These are phyloP conservation scores for Arthroderma sp. DNA, from an alignment of 2,329 filamentous ascomycete genomes.

Conservation along the genomic window DNA sequence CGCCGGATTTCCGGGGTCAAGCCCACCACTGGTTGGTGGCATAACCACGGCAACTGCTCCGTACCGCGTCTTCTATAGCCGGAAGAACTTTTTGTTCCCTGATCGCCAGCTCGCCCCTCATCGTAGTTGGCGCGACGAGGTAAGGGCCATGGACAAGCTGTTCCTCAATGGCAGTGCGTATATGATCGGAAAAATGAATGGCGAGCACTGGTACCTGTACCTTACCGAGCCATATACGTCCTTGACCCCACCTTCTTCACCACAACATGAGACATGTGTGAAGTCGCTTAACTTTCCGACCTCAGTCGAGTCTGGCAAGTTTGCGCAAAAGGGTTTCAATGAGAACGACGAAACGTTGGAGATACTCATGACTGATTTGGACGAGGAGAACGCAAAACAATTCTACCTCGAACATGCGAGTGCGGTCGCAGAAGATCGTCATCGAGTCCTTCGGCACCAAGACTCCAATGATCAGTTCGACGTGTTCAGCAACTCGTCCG, in stretches of 20 bases:
- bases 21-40: constrained; percentile 51
- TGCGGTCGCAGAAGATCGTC: constrained; percentile 73
- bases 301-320: constrained; percentile 11
- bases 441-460: constrained; percentile 57
- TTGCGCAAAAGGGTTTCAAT: constrained; percentile 18
- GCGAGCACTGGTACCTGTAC: constrained; percentile 98
- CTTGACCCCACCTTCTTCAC: constrained; percentile 72
- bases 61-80: constrained; percentile 94
- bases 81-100: constrained; percentile 96
- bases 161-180: constrained; percentile 91
- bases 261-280: constrained; percentile 44
- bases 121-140: constrained; percentile 94
- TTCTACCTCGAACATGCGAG: constrained; percentile 70
- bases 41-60: constrained; percentile 68
- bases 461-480: constrained; percentile 44
- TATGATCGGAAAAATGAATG: constrained; percentile 99
- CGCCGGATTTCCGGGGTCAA: constrained; percentile 77
- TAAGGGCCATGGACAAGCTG: constrained; percentile 79
- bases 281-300: constrained; percentile 45
- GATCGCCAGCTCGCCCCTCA: constrained; percentile 89
- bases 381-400: constrained; percentile 52
- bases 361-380: constrained; percentile 55
- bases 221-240: constrained; percentile 73
- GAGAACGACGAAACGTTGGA: constrained; percentile 42
- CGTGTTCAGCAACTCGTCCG: constrained; percentile 64